phyloP scores from a whole-genome alignment of 257 asterid genomes.

The Leonotis leonurus region DNA sequence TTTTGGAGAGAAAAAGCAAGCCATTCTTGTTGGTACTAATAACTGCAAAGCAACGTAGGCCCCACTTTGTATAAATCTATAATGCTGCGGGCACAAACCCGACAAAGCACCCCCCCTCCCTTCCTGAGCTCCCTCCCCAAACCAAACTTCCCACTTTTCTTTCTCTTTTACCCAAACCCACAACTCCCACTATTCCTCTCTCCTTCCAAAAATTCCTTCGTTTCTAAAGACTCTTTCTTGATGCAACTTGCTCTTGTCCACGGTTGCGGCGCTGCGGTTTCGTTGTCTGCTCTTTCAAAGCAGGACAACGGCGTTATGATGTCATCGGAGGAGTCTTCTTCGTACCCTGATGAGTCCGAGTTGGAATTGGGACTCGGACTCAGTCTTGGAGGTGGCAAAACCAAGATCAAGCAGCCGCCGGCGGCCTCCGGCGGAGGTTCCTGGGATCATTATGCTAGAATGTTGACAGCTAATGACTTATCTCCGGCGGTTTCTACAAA shows the following conservation, averaged over 20 bases:
- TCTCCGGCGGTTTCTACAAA: constrained; percentile 31
- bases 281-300: neutral
- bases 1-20: neutral
- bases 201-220: neutral
- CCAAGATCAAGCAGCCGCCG: constrained; percentile 13
- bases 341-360: constrained; percentile 52
- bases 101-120: constrained; percentile 52
- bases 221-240: neutral
- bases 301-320: constrained; percentile 30
- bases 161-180: constrained; percentile 13
- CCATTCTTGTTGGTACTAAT: constrained; percentile 19
- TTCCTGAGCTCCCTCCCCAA: constrained; percentile 14
- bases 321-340: constrained; percentile 43
- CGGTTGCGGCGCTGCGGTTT: constrained; percentile 21
- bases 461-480: constrained; percentile 54
- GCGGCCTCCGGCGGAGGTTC: constrained; percentile 9
- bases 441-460: constrained; percentile 44
- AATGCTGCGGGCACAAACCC: constrained; percentile 54
- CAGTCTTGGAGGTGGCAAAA: constrained; percentile 29
- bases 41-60: constrained; percentile 26
- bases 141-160: constrained; percentile 22
- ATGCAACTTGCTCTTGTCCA: constrained; percentile 24
- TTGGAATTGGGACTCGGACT: constrained; percentile 71
- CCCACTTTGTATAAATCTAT: constrained; percentile 42
- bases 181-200: neutral